Conservation (phyloP, 2,329 filamentous ascomycete species). For the Helotiales sp. region DNA sequence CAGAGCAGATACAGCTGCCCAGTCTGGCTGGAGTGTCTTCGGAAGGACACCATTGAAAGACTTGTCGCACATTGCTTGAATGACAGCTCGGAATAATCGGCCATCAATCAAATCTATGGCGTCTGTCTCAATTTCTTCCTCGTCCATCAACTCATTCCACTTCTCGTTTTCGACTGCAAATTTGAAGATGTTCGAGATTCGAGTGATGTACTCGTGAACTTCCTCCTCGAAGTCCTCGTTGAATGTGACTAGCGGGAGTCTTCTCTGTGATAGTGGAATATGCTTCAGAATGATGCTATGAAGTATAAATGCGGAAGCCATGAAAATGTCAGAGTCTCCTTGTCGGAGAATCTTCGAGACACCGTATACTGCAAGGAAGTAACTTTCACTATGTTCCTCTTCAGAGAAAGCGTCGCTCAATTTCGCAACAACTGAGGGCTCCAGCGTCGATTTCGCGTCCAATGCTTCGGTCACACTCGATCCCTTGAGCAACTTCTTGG, state of each 20-base stretch:
- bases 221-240: slow-evolving; percentile 42
- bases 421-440: slow-evolving; percentile 21
- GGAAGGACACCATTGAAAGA: slow-evolving; percentile 29
- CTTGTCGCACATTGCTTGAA: slow-evolving; percentile 39
- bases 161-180: slow-evolving; percentile 43
- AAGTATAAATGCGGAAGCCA: slow-evolving; percentile 49
- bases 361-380: slow-evolving; percentile 38
- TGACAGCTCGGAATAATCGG: slow-evolving; percentile 46
- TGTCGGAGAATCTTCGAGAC: slow-evolving; percentile 43
- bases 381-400: slow-evolving; percentile 44
- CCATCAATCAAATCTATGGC: slow-evolving; percentile 62
- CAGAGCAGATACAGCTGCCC: slow-evolving; percentile 33
- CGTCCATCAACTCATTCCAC: slow-evolving; percentile 35
- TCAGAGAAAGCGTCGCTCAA: slow-evolving; percentile 30
- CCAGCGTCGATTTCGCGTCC: slow-evolving; percentile 2
- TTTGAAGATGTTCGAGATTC: slow-evolving; percentile 45
- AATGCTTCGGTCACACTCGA: slow-evolving; percentile 11
- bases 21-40: slow-evolving; percentile 33
- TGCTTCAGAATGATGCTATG: slow-evolving; percentile 50
- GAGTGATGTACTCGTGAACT: slow-evolving; percentile 46
- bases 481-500: slow-evolving; percentile 18
- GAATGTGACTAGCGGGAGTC: slow-evolving; percentile 44
- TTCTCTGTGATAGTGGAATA: slow-evolving; percentile 48
- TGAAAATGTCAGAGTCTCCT: slow-evolving; percentile 37
- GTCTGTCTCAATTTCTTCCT: slow-evolving; percentile 47